Evolutionary conservation across 306 rosid genomes (phyloP), one percentile per base, ranked within the genome.

Genomic region (Vigna angularis): DNA sequence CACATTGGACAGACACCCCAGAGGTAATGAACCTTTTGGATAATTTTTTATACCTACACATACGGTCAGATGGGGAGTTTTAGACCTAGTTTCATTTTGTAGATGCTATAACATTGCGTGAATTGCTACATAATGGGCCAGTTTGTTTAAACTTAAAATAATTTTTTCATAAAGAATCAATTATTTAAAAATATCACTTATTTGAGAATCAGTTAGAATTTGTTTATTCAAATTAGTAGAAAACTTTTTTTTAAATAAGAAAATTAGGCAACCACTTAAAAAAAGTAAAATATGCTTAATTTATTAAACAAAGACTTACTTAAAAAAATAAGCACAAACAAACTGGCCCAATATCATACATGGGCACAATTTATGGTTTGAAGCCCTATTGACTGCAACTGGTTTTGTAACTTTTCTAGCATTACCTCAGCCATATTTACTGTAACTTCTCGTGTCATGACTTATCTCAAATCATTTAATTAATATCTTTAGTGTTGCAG

Each of bases 1-100:
- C 94, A 3, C 95, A 92, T 36, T 95, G 98, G 98, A 85, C 91
- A 13, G 99, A 96, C 80, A 93, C 89, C 84, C 99, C 98, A 15
- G 99, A 96, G 96, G 99, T 96, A 91, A 52, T 72, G 79, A 73
- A 70, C 44, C 61, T 63, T 13, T 10, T 74, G 34, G 48, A 65
- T 44, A 14, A 74, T 26, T 76, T 79, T 71, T 7, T 3, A 34
- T 78, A 9, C 74, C 50, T 62, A 1, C 55, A 9, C 56, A 18
- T 68, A 20, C 52, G 24, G 22, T 62, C 17, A 71, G 70, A 64
- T 77, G 50, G 16, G 47, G 50, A 26, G 11, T 64, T 65, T 45
- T 26, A 20, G 61, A 64, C 45, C 40, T 24, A 34, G 13, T 12
- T 58, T 68, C 59, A 40, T 42, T 56, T 14, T 42, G 26, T n/a